Evolutionary conservation across 129 eudicot species (phyloP).

Genomic region (carrot (Daucus carota)): DH1_v3.0 NC_030385.2:46591501-46592000

Average conservation of each 20-base stretch:
- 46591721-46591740: conserved; percentile 72
- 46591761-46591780: conserved; percentile 64
- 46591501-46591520: background rate
- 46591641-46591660: conserved; percentile 61
- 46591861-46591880: conserved; percentile 28
- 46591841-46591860: background rate
- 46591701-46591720: conserved; percentile 66
- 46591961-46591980: conserved; percentile 77
- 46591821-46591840: conserved; percentile 8
- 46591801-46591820: conserved; percentile 52
- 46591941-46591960: conserved; percentile 69
- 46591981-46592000: conserved; percentile 67
- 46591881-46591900: conserved; percentile 76
- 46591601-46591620: background rate
- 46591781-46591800: conserved; percentile 67
- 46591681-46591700: conserved; percentile 52
- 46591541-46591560: background rate
- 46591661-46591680: conserved; percentile 28
- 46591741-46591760: conserved; percentile 86
- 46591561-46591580: background rate
- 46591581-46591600: background rate
- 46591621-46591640: conserved; percentile 2
- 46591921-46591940: conserved; percentile 69
- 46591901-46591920: conserved; percentile 70
- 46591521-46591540: background rate